Evolutionary conservation across 2,329 filamentous ascomycete genomes (phyloP), one percentile per base, ranked within the genome.

Genomic region (Talaromyces albobiverticillius): DNA sequence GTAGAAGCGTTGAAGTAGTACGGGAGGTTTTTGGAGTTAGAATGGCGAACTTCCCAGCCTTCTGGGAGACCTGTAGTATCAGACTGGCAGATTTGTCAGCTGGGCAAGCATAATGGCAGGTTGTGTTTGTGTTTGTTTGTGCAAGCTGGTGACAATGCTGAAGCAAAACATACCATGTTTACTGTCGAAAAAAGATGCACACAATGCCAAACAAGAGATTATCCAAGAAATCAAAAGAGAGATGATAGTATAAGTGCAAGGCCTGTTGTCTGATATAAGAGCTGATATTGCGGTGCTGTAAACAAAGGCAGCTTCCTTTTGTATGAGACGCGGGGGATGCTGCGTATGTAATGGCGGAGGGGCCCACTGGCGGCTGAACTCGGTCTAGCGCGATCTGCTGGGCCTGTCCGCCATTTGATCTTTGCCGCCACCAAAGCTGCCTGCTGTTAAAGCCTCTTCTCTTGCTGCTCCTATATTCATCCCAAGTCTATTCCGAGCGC

Each of bases 1-100:
- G 90, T 89, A 62, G 76, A 77, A 43, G 87, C 79, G 76, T 96
- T 95, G 87, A 96, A 97, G 80, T 97, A 99, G 81, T 99, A 99
- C 34, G 94, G 94, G 32, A 97, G 87, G 76, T 95, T 95, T 80
- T 96, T 97, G 74, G 90, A 95, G 79, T 96, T 95, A 73, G 90
- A 96, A 78, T 95, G 90, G 72, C 94, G 90, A 69, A 99, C 90
- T 78, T 97, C 94, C 92, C 93, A 96, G 72, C 86, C 85, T 47
- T 84, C 73, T 59, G 92, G 92, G 60, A 96, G 84, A 71, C 93
- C 93, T 63, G 87, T 52, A 11, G 18, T 86, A 54, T 91, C 88
- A 67, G 82, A 76, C 84, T 88, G 63, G 25, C 8, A 34, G 23
- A 46, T 7, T n/a, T n/a, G n/a, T n/a, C n/a, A n/a, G n/a, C n/a